Evolutionary conservation across 1,284 basidiomycete genomes (phyloP), one percentile per base, ranked within the genome.

Genomic region (Porogramme epimiltina): DNA sequence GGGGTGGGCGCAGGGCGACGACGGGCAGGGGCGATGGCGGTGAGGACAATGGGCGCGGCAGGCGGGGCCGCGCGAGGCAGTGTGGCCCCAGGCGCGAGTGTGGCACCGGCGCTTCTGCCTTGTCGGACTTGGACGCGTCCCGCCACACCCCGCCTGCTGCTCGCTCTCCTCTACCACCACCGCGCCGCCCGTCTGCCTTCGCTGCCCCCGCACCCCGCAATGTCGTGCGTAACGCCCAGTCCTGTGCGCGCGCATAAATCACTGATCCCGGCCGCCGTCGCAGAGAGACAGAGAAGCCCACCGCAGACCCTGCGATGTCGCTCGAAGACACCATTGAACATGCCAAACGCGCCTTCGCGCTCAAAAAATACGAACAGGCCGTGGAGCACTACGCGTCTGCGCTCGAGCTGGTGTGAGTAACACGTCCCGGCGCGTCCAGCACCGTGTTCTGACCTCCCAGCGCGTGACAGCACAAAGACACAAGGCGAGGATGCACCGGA

Each of bases 291-390:
- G 49, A 48, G 45, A 54, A 49, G 31, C 44, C 57, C 49, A 43
- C 54, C 42, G 39, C 56, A 18, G 56, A 59, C 38, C 47, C 56
- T 18, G 50, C 53, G 23, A 34, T 54, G 52, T 53, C 81, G 42
- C 67, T 87, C 46, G 83, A 87, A 61, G 79, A 74, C 42, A 74
- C 78, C 15, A 72, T 91, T 51, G 89, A 89, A 64, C 84, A 83
- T 57, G 89, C 86, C 3, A 88, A 88, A 76, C 87, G 89, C 74
- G 92, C 93, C 2, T 91, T 92, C 70, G 92, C 92, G 26, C 81
- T 95, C 61, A 82, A 80, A 67, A 91, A 92, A 68, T 95, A 87
- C 68, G 92, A 95, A 64, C 85, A 92, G 63, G 89, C 91, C 1
- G 86, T 93, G 4, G 87, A 89, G 42, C 79, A 89, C 66, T 95